phyloP scores from a whole-genome alignment of 2,329 filamentous ascomycete species.

The Cladosporium velox region DNA sequence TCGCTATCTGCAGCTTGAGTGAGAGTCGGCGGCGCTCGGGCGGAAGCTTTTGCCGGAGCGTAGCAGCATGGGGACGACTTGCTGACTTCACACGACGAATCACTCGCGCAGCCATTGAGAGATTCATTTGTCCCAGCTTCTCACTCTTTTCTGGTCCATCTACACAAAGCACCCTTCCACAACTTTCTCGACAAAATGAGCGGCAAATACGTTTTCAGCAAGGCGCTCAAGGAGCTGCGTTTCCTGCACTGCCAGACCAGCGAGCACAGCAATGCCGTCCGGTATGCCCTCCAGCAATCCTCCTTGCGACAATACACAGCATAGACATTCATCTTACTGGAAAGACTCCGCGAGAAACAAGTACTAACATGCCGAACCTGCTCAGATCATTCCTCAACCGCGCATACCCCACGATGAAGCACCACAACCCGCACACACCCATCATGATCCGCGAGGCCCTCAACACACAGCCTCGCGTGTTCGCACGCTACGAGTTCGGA shows the following conservation, averaged over 20 bases:
- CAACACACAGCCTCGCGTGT: constrained; percentile 81
- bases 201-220: constrained; percentile 86
- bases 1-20: constrained; percentile 5
- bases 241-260: constrained; percentile 97
- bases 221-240: constrained; percentile 88
- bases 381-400: constrained; percentile 81
- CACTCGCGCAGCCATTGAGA: constrained; percentile 1
- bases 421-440: constrained; percentile 90
- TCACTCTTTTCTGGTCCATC: neutral
- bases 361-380: neutral
- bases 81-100: constrained; percentile 15
- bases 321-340: neutral
- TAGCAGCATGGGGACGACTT: constrained; percentile 6
- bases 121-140: neutral
- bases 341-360: neutral
- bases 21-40: neutral
- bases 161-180: neutral
- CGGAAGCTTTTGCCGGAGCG: constrained; percentile 10
- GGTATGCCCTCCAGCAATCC: constrained; percentile 55
- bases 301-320: neutral
- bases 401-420: constrained; percentile 98
- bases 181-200: constrained; percentile 62
- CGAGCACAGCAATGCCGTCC: constrained; percentile 82
- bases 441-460: constrained; percentile 93
- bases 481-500: constrained; percentile 81